Conservation (phyloP, 2,329 filamentous ascomycete species). For the Fusarium armeniacum region DNA sequence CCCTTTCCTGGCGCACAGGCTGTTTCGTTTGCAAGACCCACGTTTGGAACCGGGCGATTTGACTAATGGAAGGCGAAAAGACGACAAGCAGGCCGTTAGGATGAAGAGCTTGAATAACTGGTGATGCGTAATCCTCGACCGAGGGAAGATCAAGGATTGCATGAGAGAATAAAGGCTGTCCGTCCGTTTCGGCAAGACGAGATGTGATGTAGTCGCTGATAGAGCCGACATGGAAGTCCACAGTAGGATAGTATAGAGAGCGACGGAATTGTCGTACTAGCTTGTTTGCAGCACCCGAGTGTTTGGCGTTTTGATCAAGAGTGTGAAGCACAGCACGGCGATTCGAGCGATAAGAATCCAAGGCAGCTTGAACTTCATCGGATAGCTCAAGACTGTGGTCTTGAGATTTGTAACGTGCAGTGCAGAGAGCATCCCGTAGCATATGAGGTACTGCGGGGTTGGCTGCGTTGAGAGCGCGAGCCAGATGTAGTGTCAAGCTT, state of each 20-base stretch:
- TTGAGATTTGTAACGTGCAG: conserved; percentile 43
- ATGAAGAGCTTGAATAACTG: conserved; percentile 70
- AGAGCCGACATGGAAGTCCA: conserved; percentile 80
- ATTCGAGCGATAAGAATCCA: conserved; percentile 61
- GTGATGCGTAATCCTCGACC: conserved; percentile 63
- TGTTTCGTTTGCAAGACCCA: conserved; percentile 66
- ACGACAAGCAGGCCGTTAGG: conserved; percentile 75
- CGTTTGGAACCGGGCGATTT: conserved; percentile 73
- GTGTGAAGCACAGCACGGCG: conserved; percentile 81
- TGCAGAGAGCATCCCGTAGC: conserved; percentile 54
- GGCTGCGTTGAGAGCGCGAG: conserved; percentile 80
- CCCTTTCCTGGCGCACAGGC: conserved; percentile 68
- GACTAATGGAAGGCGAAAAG: conserved; percentile 84
- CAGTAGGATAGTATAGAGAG: conserved; percentile 76
- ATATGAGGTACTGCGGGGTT: conserved; percentile 68
- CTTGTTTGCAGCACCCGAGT: conserved; percentile 74
- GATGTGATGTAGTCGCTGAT: conserved; percentile 73
- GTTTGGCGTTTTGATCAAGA: conserved; percentile 73
- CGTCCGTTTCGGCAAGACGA: conserved; percentile 60
- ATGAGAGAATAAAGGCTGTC: conserved; percentile 76
- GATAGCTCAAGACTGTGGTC: conserved; percentile 48
- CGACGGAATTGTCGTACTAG: conserved; percentile 76
- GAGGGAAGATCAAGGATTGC: conserved; percentile 81
- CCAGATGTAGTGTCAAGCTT: conserved; percentile 80
- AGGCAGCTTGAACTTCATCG: conserved; percentile 52